Evolutionary conservation across 2,329 filamentous ascomycete species (phyloP).

Genomic region (Phyllosticta citribraziliensis): DNA sequence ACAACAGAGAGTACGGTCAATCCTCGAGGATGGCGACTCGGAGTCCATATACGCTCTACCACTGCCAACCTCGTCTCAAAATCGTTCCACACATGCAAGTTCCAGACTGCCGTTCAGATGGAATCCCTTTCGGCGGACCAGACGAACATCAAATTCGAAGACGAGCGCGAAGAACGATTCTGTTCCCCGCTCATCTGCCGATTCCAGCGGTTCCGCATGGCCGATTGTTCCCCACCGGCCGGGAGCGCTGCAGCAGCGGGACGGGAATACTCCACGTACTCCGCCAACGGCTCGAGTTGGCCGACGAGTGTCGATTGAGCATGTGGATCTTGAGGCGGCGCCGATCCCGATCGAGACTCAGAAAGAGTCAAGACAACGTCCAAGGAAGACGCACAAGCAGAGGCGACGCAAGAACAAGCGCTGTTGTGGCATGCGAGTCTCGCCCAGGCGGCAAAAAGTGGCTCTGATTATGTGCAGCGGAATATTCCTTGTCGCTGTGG

Average conservation of each 20-base stretch:
- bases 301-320: neutral
- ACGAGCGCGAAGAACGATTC: neutral
- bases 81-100: neutral
- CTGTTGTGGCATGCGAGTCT: neutral
- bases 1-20: neutral
- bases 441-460: slow-evolving; percentile 2
- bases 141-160: neutral
- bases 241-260: neutral
- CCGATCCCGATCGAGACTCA: neutral
- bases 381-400: slow-evolving; percentile 1
- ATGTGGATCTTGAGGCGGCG: slow-evolving; percentile 8
- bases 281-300: neutral
- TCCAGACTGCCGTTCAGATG: neutral
- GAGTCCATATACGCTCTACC: neutral
- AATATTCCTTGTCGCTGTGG: slow-evolving; percentile 43
- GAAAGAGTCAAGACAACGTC: neutral
- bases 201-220: neutral
- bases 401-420: neutral
- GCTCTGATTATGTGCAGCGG: slow-evolving; percentile 52
- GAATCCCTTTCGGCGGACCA: neutral
- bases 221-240: neutral
- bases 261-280: neutral
- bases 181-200: neutral
- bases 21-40: neutral
- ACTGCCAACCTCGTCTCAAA: neutral